Percentiles rank a stretch among this genome's conserved stretches.
Evolutionary conservation across 2,329 filamentous ascomycete species (phyloP).

Genomic region (Epichloe brachyelytri): DNA sequence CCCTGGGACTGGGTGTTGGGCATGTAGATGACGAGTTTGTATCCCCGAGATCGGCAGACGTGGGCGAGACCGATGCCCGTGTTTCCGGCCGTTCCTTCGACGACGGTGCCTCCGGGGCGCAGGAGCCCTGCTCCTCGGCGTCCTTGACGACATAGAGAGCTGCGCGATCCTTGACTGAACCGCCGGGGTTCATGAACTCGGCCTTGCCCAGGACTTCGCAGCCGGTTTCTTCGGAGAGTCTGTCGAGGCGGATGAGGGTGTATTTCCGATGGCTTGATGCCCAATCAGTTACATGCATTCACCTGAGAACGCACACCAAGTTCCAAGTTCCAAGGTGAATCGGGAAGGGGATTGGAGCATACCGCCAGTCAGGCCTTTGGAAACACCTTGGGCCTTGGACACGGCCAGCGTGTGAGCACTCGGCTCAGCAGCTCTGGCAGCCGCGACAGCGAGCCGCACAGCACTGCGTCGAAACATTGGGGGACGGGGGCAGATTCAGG

Average conservation of each 20-base stretch:
- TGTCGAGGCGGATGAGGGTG: conserved; percentile 86
- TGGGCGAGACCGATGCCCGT: conserved; percentile 96
- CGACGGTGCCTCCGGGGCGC: conserved; percentile 76
- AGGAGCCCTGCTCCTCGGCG: conserved; percentile 77
- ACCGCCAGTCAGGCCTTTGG: conserved; percentile 74
- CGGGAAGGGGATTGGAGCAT: conserved; percentile 14
- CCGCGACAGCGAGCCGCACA: conserved; percentile 51
- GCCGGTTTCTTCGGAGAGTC: conserved; percentile 77
- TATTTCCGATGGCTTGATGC: conserved; percentile 80
- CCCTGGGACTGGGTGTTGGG: conserved; percentile 96
- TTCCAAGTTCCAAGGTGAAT: background rate
- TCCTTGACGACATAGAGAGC: conserved; percentile 89
- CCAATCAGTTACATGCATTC: background rate
- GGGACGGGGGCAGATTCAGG: background rate
- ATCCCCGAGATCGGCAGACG: conserved; percentile 83
- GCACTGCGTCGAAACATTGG: conserved; percentile 57
- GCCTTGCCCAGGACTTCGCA: conserved; percentile 94
- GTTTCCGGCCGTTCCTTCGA: conserved; percentile 95
- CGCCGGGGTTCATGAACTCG: conserved; percentile 97
- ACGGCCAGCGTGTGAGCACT: conserved; percentile 55
- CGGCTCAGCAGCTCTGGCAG: conserved; percentile 31
- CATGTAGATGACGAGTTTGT: conserved; percentile 98
- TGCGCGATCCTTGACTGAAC: conserved; percentile 90
- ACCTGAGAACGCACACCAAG: background rate
- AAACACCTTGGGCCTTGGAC: conserved; percentile 66